Conservation (phyloP, 495 filamentous ascomycete species). For the Neurospora sp. region DNA sequence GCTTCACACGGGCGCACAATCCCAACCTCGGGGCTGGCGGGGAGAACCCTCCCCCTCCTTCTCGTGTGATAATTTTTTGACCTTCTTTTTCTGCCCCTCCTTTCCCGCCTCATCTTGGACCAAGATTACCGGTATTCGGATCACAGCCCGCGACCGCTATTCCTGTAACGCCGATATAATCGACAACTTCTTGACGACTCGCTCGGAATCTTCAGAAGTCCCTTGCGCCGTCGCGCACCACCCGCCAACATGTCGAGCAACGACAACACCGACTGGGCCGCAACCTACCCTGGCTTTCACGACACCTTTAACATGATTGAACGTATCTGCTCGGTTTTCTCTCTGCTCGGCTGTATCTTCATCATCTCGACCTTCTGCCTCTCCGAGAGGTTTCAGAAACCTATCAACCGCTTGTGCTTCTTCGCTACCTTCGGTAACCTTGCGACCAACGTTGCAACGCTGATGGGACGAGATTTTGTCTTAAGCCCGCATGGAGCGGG, state of each 20-base stretch:
- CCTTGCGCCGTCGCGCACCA: not conserved
- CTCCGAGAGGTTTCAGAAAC: slow-evolving; percentile 55
- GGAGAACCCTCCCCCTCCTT: not conserved
- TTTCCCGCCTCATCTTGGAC: not conserved
- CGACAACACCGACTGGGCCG: not conserved
- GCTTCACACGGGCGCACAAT: not conserved
- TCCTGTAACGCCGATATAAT: not conserved
- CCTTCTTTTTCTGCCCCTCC: not conserved
- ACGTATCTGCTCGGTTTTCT: slow-evolving; percentile 58
- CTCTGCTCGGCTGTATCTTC: slow-evolving; percentile 60
- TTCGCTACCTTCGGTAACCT: slow-evolving; percentile 80
- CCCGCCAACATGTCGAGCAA: not conserved
- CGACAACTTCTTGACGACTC: not conserved
- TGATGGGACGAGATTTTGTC: slow-evolving; percentile 57
- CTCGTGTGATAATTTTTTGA: not conserved
- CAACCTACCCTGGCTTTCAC: not conserved
- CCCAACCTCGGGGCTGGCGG: not conserved
- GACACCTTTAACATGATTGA: slow-evolving; percentile 52
- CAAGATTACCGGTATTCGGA: not conserved
- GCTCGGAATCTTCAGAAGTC: not conserved
- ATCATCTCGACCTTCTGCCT: slow-evolving; percentile 62
- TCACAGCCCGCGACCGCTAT: not conserved
- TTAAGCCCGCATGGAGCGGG: slow-evolving; percentile 36
- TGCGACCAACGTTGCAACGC: slow-evolving; percentile 66
- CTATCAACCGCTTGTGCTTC: slow-evolving; percentile 84